Evolutionary conservation across 495 filamentous ascomycete genomes (phyloP).

Genomic region (Penicillium cataractarum): DNA sequence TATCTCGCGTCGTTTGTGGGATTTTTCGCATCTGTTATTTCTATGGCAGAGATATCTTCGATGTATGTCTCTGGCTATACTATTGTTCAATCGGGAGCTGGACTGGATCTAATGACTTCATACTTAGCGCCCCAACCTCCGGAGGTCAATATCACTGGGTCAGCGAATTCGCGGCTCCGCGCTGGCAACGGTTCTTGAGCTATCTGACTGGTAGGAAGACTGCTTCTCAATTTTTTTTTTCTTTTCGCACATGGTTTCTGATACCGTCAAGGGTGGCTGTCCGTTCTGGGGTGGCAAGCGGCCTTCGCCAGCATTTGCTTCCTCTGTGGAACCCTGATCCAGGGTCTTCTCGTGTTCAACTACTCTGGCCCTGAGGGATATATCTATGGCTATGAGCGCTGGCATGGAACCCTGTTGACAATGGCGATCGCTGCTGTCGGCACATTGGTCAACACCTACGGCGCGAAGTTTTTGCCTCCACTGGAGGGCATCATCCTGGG

Average conservation of each 20-base stretch:
- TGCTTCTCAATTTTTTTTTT: no score
- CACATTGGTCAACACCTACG: constrained; percentile 48
- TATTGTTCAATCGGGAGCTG: not conserved
- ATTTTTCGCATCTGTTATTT: constrained; percentile 45
- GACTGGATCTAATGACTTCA: not conserved
- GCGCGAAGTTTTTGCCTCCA: constrained; percentile 39
- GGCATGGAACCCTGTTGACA: constrained; percentile 49
- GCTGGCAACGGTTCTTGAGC: constrained; percentile 47
- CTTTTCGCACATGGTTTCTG: not conserved
- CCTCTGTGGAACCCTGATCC: constrained; percentile 49
- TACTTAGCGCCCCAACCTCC: constrained; percentile 41
- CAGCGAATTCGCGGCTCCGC: constrained; percentile 43
- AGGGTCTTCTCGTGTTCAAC: constrained; percentile 52
- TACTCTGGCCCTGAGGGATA: constrained; percentile 38
- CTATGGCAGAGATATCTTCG: constrained; percentile 51
- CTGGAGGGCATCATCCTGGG: constrained; percentile 49
- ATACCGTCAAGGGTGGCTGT: constrained; percentile 45
- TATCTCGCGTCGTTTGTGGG: constrained; percentile 47
- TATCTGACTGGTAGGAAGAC: constrained; percentile 43
- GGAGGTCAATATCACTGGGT: constrained; percentile 58
- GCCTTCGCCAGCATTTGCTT: constrained; percentile 40
- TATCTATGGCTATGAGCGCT: constrained; percentile 30
- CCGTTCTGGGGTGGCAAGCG: constrained; percentile 51
- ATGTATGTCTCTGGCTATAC: constrained; percentile 34
- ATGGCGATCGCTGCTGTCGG: constrained; percentile 46